phyloP scores from a whole-genome alignment of 169 alveolate genomes.

The Plasmodium relictum region DNA sequence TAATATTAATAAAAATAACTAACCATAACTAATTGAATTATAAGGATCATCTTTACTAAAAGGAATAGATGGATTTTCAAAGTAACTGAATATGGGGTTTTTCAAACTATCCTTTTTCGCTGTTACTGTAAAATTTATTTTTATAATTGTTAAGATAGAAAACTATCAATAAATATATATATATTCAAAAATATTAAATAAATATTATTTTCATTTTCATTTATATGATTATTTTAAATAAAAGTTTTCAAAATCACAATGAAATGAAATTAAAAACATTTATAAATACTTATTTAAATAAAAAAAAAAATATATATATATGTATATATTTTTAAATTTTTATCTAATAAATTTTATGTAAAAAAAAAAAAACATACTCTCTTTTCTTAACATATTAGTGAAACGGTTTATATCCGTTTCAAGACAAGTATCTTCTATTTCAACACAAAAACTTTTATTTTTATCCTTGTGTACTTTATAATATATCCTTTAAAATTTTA shows the following conservation, averaged over 20 bases:
- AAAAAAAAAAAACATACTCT: slow-evolving; percentile 38
- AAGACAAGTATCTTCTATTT: slow-evolving; percentile 71
- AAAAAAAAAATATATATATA: background rate
- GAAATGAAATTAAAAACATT: background rate
- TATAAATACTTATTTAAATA: background rate
- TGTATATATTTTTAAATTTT: slow-evolving; percentile 11
- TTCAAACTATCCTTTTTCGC: slow-evolving; percentile 22
- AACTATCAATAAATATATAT: no score
- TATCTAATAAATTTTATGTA: background rate
- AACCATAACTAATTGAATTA: slow-evolving; percentile 69
- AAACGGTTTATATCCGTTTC: slow-evolving; percentile 53
- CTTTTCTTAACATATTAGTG: slow-evolving; percentile 49
- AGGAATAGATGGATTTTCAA: slow-evolving; percentile 66
- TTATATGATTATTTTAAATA: no score
- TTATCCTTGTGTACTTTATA: slow-evolving; percentile 62
- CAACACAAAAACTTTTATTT: slow-evolving; percentile 58
- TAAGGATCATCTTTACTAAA: slow-evolving; percentile 30
- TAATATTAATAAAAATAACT: background rate
- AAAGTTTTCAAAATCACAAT: no score
- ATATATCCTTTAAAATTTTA: slow-evolving; percentile 48
- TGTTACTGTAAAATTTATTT: slow-evolving; percentile 55
- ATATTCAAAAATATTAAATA: no score
- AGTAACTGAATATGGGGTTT: slow-evolving; percentile 71
- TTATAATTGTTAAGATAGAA: no score
- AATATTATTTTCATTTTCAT: no score